These are phyloP conservation scores for Calonectria naviculata DNA, from an alignment of 2,329 filamentous ascomycete species.

Conservation along the genomic window DNA sequence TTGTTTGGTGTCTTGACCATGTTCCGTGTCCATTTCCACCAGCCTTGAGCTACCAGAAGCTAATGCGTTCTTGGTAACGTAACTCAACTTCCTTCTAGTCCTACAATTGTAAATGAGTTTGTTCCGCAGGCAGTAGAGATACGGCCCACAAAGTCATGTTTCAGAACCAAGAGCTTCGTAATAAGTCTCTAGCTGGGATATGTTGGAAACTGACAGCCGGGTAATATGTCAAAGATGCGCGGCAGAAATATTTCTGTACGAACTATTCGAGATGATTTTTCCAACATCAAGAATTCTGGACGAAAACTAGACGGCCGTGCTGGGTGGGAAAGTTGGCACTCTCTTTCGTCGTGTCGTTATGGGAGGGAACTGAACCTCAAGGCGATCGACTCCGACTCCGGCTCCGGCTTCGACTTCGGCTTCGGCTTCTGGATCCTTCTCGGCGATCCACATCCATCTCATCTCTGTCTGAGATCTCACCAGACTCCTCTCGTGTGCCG, in stretches of 20 bases:
- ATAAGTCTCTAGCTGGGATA: too few relatives aligned
- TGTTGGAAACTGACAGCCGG: not conserved
- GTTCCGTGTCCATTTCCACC: not conserved
- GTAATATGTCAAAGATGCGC: not conserved
- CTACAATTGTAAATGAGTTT: not conserved
- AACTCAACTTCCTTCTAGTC: not conserved
- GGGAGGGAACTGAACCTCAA: slow-evolving; percentile 20
- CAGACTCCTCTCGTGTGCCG: slow-evolving; percentile 51
- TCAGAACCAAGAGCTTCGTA: too few relatives aligned
- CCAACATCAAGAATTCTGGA: too few relatives aligned
- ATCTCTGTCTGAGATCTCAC: slow-evolving; percentile 48
- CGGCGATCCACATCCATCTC: slow-evolving; percentile 54
- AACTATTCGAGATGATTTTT: not conserved
- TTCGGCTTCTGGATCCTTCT: slow-evolving; percentile 34
- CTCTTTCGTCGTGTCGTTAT: not conserved
- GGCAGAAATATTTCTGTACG: too few relatives aligned
- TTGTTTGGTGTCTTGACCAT: too few relatives aligned
- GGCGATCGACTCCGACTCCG: slow-evolving; percentile 38
- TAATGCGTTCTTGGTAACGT: too few relatives aligned
- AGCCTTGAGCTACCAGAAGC: too few relatives aligned
- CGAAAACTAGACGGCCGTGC: not conserved
- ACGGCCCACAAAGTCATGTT: not conserved
- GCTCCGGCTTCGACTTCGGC: slow-evolving; percentile 29
- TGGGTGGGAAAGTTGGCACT: not conserved
- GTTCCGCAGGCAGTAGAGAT: too few relatives aligned